Percentiles rank a stretch among this genome's conserved stretches.
Evolutionary conservation across 352 stramenopile genomes (phyloP).

Genomic region (Bremia lactucae): DNA sequence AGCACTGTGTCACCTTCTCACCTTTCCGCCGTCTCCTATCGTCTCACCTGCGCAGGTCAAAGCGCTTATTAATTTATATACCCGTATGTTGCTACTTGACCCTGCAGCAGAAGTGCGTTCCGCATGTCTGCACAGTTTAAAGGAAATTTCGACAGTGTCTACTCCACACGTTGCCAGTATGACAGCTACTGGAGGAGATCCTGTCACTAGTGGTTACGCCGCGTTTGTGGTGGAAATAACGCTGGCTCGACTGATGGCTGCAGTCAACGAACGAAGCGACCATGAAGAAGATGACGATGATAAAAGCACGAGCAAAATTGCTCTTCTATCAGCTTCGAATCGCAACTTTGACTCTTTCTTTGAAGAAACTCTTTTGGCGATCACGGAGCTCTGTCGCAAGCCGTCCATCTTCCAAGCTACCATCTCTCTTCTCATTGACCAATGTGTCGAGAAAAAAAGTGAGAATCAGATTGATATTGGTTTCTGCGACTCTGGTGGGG

Average conservation of each 20-base stretch:
- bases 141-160: conserved; percentile 61
- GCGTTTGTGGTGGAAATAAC: conserved; percentile 67
- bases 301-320: conserved; percentile 16
- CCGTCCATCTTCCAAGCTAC: conserved; percentile 72
- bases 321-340: conserved; percentile 37
- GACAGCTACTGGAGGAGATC: conserved; percentile 6
- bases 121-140: conserved; percentile 57
- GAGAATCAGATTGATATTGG: conserved; percentile 10
- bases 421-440: conserved; percentile 57
- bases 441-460: conserved; percentile 29
- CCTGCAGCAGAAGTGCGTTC: conserved; percentile 43
- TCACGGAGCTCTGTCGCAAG: conserved; percentile 66
- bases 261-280: conserved; percentile 23
- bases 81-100: conserved; percentile 55
- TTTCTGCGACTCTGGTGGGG: conserved; percentile 28
- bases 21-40: conserved; percentile 69
- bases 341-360: conserved; percentile 56
- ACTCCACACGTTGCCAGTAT: conserved; percentile 3
- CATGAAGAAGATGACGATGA: conserved; percentile 24
- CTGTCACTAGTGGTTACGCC: conserved; percentile 46
- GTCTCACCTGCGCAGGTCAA: conserved; percentile 52
- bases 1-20: conserved; percentile 61
- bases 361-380: conserved; percentile 51
- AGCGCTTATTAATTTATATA: conserved; percentile 66
- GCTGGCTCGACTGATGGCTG: conserved; percentile 56